Percentiles rank a stretch among this genome's conserved stretches.
Evolutionary conservation across 768 basidiomycete species (phyloP).

Genomic region (Psilocybe cyanescens): DNA sequence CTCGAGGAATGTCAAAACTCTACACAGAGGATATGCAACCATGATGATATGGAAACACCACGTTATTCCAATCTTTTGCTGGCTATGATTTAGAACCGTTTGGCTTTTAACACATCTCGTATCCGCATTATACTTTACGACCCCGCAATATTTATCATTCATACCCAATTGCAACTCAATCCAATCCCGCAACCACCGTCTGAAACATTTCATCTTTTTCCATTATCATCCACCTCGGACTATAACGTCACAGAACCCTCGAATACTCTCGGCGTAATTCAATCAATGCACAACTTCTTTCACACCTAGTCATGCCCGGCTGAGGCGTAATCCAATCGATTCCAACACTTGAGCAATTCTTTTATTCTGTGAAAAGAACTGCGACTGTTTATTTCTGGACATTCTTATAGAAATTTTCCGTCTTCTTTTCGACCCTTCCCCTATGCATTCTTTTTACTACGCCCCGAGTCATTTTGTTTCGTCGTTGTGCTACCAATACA

Average conservation of each 20-base stretch:
- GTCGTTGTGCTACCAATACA: neutral
- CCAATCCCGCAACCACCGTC: slow-evolving; percentile 6
- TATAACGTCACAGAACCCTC: neutral
- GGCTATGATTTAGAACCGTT: slow-evolving; percentile 27
- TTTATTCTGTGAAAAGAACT: neutral
- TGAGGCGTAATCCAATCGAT: neutral
- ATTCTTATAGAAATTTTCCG: neutral
- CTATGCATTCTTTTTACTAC: neutral
- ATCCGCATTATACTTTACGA: slow-evolving; percentile 32
- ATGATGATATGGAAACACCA: slow-evolving; percentile 21
- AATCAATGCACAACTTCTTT: neutral
- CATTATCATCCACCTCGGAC: neutral
- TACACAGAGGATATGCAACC: slow-evolving; percentile 7
- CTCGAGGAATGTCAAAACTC: slow-evolving; percentile 10
- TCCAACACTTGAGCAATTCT: neutral
- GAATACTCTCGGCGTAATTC: neutral
- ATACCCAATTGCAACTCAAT: slow-evolving; percentile 22
- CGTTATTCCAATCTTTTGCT: slow-evolving; percentile 13
- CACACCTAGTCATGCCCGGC: neutral
- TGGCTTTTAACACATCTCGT: slow-evolving; percentile 25
- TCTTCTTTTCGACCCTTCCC: neutral
- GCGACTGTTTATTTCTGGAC: slow-evolving; percentile 1
- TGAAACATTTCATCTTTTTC: neutral
- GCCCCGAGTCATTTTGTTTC: neutral
- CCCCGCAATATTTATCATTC: slow-evolving; percentile 24